A percentile compares a stretch with the other conserved stretches of the same genome.
phyloP scores from a whole-genome alignment of 1,139 yeast species.

The Saccharomyces hybrid region DNA sequence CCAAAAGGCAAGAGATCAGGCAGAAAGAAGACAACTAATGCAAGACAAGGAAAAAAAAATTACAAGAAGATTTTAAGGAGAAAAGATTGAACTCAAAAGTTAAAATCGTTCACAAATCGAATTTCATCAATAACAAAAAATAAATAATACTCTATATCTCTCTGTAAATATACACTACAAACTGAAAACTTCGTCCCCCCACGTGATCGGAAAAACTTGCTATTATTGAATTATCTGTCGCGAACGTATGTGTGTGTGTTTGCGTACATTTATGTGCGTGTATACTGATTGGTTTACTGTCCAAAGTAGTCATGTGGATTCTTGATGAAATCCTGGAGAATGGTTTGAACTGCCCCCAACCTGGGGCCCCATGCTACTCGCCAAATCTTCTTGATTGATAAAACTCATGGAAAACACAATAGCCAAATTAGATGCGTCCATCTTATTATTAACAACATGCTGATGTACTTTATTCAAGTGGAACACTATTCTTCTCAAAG shows the following conservation, averaged over 20 bases:
- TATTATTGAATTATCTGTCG: background rate
- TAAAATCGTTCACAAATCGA: constrained; percentile 33
- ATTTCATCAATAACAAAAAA: constrained; percentile 15
- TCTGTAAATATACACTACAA: background rate
- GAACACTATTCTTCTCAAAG: constrained; percentile 56
- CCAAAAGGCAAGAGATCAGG: constrained; percentile 49
- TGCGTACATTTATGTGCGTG: no score
- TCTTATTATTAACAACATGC: constrained; percentile 57
- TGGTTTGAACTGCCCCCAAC: constrained; percentile 37
- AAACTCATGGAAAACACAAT: constrained; percentile 65
- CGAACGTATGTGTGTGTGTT: background rate
- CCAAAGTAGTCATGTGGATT: constrained; percentile 28
- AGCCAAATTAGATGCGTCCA: constrained; percentile 75
- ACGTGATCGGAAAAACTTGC: background rate
- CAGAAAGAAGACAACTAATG: constrained; percentile 36
- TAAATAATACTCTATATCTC: constrained; percentile 5
- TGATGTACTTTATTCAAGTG: constrained; percentile 62
- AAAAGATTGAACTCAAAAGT: constrained; percentile 31
- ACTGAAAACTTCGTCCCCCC: background rate
- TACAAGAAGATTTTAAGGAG: constrained; percentile 29
- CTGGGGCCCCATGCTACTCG: constrained; percentile 39
- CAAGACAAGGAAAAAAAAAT: constrained; percentile 31
- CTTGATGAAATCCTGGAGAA: constrained; percentile 34
- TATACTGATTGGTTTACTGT: background rate
- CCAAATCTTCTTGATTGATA: constrained; percentile 37